phyloP scores from a whole-genome alignment of 2,329 filamentous ascomycete species.

The Diplocarpon rosae region DNA sequence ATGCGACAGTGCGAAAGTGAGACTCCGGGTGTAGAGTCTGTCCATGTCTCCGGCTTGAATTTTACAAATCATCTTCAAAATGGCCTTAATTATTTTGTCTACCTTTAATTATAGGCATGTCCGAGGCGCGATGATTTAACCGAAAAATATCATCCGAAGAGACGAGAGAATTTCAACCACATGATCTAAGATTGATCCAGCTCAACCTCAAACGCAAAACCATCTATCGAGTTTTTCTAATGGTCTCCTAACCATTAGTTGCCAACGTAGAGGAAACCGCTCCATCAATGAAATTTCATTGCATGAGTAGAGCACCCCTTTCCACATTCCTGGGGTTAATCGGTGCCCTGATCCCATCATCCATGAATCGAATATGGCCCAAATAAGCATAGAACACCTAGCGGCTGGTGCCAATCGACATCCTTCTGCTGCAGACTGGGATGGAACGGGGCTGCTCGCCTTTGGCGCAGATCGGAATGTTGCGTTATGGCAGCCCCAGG shows the following conservation, averaged over 20 bases:
- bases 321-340: background rate
- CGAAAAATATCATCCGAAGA: no score
- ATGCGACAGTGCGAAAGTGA: no score
- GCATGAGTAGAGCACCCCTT: background rate
- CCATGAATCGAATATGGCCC: constrained; percentile 17
- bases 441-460: constrained; percentile 60
- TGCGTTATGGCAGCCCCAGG: constrained; percentile 74
- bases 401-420: constrained; percentile 81
- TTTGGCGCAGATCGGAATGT: constrained; percentile 86
- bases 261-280: background rate
- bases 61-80: no score
- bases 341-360: background rate
- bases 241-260: background rate
- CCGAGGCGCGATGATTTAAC: no score
- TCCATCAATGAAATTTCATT: background rate
- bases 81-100: no score
- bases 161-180: no score
- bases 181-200: no score
- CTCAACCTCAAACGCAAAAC: no score
- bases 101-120: no score
- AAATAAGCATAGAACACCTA: constrained; percentile 22
- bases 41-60: no score
- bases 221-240: background rate
- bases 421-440: constrained; percentile 85
- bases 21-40: no score